Conservation (phyloP, 768 basidiomycete genomes). For the Rhizopogon vulgaris region DNA sequence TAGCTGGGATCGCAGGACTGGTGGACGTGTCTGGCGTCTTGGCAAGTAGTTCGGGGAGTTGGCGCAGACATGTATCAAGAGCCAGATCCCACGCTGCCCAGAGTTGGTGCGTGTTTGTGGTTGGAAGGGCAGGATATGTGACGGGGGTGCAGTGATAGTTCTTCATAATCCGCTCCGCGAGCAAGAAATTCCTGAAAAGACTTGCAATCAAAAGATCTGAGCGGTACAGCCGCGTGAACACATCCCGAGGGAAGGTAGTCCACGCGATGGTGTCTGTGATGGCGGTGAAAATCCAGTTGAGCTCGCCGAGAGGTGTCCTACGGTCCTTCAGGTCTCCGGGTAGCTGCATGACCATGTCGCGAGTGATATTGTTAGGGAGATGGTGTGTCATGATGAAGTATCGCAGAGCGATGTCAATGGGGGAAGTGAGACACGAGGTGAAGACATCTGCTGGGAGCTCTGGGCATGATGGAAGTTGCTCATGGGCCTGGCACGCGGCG, state of each 20-base stretch:
- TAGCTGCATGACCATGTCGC: conserved; percentile 90
- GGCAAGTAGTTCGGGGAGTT: conserved; percentile 78
- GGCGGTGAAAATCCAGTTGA: conserved; percentile 99
- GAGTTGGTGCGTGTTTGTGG: conserved; percentile 94
- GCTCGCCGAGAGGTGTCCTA: conserved; percentile 91
- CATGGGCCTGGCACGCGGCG: conserved; percentile 88
- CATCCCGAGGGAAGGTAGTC: conserved; percentile 92
- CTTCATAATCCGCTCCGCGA: conserved; percentile 97
- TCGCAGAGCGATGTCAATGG: conserved; percentile 95
- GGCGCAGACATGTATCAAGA: conserved; percentile 87
- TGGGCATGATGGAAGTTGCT: conserved; percentile 89
- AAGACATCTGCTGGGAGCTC: conserved; percentile 97
- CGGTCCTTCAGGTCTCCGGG: conserved; percentile 97
- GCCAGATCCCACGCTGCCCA: conserved; percentile 99
- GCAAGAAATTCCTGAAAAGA: conserved; percentile 92
- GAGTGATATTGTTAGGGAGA: conserved; percentile 70
- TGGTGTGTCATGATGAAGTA: conserved; percentile 90
- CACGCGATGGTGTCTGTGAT: conserved; percentile 99
- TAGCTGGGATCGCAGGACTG: conserved; percentile 17
- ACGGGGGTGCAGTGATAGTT: conserved; percentile 96
- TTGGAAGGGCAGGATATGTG: conserved; percentile 83
- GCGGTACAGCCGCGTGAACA: conserved; percentile 90
- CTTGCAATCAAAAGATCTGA: conserved; percentile 96
- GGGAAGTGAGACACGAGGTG: conserved; percentile 95
- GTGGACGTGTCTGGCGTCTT: conserved; percentile 24